These are phyloP conservation scores for Barnettozyma wickerhamii DNA, from an alignment of 805 yeast species.

Conservation along the genomic window DNA sequence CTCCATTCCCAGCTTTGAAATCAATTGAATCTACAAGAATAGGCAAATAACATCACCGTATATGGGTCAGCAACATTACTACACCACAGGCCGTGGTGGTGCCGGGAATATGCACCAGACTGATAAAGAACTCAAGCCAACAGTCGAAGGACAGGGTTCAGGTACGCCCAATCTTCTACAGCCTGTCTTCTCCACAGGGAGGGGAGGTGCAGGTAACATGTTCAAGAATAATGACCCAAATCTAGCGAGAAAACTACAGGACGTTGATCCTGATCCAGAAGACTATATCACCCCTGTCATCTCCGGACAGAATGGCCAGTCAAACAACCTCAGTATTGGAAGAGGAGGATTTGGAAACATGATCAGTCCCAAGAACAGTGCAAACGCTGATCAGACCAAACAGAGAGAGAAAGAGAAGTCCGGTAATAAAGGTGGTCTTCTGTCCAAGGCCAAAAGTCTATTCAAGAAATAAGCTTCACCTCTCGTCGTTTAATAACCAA, in stretches of 20 bases:
- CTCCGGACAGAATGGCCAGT: constrained; percentile 27
- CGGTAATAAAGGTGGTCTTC: constrained; percentile 28
- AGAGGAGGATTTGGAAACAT: constrained; percentile 68
- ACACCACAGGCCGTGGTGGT: constrained; percentile 79
- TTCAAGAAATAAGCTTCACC: constrained; percentile 28
- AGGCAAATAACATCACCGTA: too few relatives aligned
- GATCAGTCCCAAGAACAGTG: constrained; percentile 32
- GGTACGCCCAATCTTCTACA: constrained; percentile 56
- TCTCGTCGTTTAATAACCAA: background rate
- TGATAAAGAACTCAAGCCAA: constrained; percentile 45
- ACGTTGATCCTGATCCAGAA: constrained; percentile 45
- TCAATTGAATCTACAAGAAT: too few relatives aligned
- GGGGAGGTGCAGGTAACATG: constrained; percentile 82
- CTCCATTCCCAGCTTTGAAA: background rate
- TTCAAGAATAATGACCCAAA: constrained; percentile 54
- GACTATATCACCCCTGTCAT: constrained; percentile 40
- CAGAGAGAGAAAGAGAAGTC: constrained; percentile 21
- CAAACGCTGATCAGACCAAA: constrained; percentile 17
- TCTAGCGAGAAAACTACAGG: constrained; percentile 59
- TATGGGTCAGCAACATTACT: constrained; percentile 29
- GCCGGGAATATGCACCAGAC: constrained; percentile 60
- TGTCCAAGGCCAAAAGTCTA: constrained; percentile 42
- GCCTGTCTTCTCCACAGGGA: constrained; percentile 61
- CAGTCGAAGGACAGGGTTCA: constrained; percentile 53
- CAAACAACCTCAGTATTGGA: constrained; percentile 39